Conservation (phyloP, 257 asterid species). For the Solanum ossicruentum region DNA sequence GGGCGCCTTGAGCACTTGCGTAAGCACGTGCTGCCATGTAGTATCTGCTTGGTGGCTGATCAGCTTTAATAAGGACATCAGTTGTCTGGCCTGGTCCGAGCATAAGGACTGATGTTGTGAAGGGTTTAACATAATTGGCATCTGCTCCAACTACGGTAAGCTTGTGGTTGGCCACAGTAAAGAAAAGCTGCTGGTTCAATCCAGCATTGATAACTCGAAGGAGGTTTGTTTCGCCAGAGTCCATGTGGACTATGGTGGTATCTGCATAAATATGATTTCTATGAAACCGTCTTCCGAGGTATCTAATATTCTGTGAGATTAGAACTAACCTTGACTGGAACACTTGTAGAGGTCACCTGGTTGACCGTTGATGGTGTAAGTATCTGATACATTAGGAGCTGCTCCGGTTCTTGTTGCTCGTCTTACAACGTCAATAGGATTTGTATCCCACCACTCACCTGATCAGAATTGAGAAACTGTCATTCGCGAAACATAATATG, state of each 20-base stretch:
- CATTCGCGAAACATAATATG: not conserved
- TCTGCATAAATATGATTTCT: constrained; percentile 20
- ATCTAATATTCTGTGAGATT: too few species aligned
- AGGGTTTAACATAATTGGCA: constrained; percentile 67
- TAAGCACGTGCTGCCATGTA: constrained; percentile 83
- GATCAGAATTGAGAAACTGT: not conserved
- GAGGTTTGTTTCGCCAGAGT: constrained; percentile 58
- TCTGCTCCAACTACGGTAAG: constrained; percentile 85
- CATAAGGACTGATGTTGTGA: constrained; percentile 74
- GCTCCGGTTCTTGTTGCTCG: constrained; percentile 71
- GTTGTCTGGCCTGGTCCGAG: constrained; percentile 97
- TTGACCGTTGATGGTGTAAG: constrained; percentile 7
- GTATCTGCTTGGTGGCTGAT: constrained; percentile 53
- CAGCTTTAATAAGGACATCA: constrained; percentile 61
- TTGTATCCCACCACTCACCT: not conserved
- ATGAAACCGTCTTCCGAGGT: not conserved
- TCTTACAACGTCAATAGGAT: constrained; percentile 10
- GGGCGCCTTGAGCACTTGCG: constrained; percentile 76
- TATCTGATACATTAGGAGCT: constrained; percentile 63
- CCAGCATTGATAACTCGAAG: constrained; percentile 64
- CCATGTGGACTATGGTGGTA: constrained; percentile 37
- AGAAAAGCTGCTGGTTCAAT: constrained; percentile 82
- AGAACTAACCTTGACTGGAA: constrained; percentile 44
- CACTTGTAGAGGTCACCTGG: constrained; percentile 24
- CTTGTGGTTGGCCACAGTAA: constrained; percentile 70